phyloP scores from a whole-genome alignment of 1,139 yeast species.

The Suhomyces chickasaworum region DNA sequence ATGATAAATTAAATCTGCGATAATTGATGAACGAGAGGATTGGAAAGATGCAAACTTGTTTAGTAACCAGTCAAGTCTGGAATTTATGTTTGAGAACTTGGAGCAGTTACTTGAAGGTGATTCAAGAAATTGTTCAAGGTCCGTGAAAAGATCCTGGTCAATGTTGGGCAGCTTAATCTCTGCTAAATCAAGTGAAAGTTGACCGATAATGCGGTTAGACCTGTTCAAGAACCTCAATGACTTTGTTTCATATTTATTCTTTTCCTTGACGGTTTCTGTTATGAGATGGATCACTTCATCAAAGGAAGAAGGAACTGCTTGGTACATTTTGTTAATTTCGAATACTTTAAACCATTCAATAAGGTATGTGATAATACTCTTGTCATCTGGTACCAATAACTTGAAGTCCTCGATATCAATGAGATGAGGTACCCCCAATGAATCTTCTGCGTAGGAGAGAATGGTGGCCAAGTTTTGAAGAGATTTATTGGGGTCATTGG shows the following conservation, averaged over 20 bases:
- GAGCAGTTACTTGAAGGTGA: background rate
- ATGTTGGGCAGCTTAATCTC: background rate
- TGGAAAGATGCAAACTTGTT: slow-evolving; percentile 12
- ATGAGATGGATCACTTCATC: slow-evolving; percentile 26
- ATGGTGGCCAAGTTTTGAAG: slow-evolving; percentile 25
- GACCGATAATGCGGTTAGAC: slow-evolving; percentile 20
- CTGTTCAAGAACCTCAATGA: slow-evolving; percentile 34
- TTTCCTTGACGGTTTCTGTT: slow-evolving; percentile 26
- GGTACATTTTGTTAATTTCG: slow-evolving; percentile 27
- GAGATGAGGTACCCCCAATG: slow-evolving; percentile 56
- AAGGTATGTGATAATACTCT: slow-evolving; percentile 64
- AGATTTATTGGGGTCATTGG: slow-evolving; percentile 27
- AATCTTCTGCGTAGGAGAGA: slow-evolving; percentile 33
- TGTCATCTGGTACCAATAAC: slow-evolving; percentile 59
- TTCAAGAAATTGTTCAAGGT: slow-evolving; percentile 1
- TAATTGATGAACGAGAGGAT: slow-evolving; percentile 13
- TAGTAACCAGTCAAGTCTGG: slow-evolving; percentile 11
- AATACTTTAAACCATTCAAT: slow-evolving; percentile 63
- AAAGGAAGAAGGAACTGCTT: slow-evolving; percentile 3
- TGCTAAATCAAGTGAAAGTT: slow-evolving; percentile 12
- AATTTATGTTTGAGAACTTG: slow-evolving; percentile 8
- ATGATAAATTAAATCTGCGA: slow-evolving; percentile 23
- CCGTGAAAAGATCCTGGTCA: background rate
- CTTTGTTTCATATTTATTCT: slow-evolving; percentile 35
- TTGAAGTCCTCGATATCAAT: slow-evolving; percentile 64